phyloP scores from a whole-genome alignment of 2,329 filamentous ascomycete species.

The Chalara sp. region DNA sequence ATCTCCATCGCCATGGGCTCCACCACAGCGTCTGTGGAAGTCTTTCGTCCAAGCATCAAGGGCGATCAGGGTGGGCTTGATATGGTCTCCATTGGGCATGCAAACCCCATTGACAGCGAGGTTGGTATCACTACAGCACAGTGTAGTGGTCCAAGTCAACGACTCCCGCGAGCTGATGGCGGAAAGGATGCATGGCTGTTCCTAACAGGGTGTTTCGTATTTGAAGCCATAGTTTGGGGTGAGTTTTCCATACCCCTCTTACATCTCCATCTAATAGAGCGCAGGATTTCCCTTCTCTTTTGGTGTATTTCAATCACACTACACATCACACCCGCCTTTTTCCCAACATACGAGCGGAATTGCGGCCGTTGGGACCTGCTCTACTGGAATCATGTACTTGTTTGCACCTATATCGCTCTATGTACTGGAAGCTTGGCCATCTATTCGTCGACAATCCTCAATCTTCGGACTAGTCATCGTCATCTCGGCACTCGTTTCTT shows the following conservation, averaged over 20 bases:
- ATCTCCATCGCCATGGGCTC: too few relatives aligned
- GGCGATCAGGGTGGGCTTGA: too few relatives aligned
- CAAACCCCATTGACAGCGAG: background rate
- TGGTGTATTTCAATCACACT: constrained; percentile 38
- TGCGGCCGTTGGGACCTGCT: constrained; percentile 35
- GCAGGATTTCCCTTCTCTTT: constrained; percentile 31
- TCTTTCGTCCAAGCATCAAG: too few relatives aligned
- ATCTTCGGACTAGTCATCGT: constrained; percentile 31
- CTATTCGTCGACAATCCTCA: constrained; percentile 21
- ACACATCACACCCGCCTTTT: constrained; percentile 31
- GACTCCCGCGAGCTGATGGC: constrained; percentile 35
- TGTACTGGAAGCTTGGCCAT: constrained; percentile 23
- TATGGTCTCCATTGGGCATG: background rate
- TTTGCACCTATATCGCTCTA: constrained; percentile 17
- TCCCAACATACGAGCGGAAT: constrained; percentile 30
- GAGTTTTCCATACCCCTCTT: constrained; percentile 8
- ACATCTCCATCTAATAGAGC: background rate
- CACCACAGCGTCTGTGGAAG: too few relatives aligned
- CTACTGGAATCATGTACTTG: constrained; percentile 22
- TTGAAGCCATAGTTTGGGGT: constrained; percentile 50
- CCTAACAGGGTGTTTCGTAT: constrained; percentile 41
- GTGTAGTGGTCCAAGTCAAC: too few relatives aligned
- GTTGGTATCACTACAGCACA: too few relatives aligned
- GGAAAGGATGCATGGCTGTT: constrained; percentile 46
- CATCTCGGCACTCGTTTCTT: constrained; percentile 28